Evolutionary conservation across 306 rosid species (phyloP).

Genomic region (Vigna angularis): DNA sequence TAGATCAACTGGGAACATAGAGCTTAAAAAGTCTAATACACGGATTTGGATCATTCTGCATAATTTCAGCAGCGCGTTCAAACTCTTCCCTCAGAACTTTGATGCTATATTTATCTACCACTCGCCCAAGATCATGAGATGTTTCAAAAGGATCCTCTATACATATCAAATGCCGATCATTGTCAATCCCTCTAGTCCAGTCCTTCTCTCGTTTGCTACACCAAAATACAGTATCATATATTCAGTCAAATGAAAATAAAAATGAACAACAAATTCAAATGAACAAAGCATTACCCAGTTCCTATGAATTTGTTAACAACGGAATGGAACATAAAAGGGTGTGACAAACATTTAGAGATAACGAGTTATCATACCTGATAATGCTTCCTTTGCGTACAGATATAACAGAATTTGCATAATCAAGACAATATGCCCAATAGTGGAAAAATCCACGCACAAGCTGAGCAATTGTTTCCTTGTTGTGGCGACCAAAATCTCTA

Average conservation of each 20-base stretch:
- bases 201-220: conserved; percentile 85
- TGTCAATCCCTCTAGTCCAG: conserved; percentile 94
- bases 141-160: conserved; percentile 96
- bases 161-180: conserved; percentile 94
- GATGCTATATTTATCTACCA: conserved; percentile 88
- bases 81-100: conserved; percentile 93
- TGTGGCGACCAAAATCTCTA: conserved; percentile 62
- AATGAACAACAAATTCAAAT: neutral
- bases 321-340: neutral
- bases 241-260: neutral
- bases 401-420: conserved; percentile 79
- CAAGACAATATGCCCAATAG: conserved; percentile 96
- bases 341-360: neutral
- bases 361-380: conserved; percentile 64
- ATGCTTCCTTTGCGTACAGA: conserved; percentile 85
- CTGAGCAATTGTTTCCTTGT: conserved; percentile 79
- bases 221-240: conserved; percentile 15
- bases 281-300: neutral
- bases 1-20: conserved; percentile 53
- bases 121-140: conserved; percentile 95
- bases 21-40: conserved; percentile 87
- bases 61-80: conserved; percentile 86
- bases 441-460: conserved; percentile 95
- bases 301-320: neutral
- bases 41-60: conserved; percentile 86